phyloP scores from a whole-genome alignment of 192 early-diverging fungal genomes.

The Gryganskiella cystojenkinii region DNA sequence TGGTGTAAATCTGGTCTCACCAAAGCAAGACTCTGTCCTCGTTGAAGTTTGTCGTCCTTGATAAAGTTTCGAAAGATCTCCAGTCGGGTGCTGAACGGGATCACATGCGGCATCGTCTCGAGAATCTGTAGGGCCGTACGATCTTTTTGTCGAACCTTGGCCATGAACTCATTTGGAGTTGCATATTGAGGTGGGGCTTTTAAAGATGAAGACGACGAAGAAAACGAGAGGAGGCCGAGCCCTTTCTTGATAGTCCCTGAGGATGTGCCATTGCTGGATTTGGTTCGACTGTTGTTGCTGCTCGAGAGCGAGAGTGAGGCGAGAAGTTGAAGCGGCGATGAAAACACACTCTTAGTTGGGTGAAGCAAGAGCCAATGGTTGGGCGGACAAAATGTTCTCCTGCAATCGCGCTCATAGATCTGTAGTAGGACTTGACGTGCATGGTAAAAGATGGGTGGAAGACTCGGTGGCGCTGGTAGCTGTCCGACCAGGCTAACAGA shows the following conservation, averaged over 20 bases:
- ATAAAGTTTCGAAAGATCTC: conserved; percentile 86
- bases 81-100: conserved; percentile 88
- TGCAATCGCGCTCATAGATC: conserved; percentile 69
- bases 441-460: conserved; percentile 58
- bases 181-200: conserved; percentile 33
- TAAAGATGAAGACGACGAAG: conserved; percentile 4
- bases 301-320: conserved; percentile 31
- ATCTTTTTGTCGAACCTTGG: conserved; percentile 53
- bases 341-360: conserved; percentile 44
- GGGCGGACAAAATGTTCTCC: conserved; percentile 66
- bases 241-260: conserved; percentile 15
- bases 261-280: conserved; percentile 11
- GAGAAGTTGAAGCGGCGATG: conserved; percentile 52
- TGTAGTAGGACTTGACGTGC: conserved; percentile 73
- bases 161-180: conserved; percentile 53
- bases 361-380: conserved; percentile 70
- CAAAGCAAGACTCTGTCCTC: conserved; percentile 10
- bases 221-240: conserved; percentile 30
- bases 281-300: conserved; percentile 44
- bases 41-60: conserved; percentile 61
- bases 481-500: neutral
- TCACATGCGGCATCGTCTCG: conserved; percentile 86
- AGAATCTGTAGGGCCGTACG: conserved; percentile 69
- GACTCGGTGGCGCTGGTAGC: conserved; percentile 7
- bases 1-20: conserved; percentile 44